phyloP scores from a whole-genome alignment of 768 basidiomycete species.

The Mycena albidolilacea region DNA sequence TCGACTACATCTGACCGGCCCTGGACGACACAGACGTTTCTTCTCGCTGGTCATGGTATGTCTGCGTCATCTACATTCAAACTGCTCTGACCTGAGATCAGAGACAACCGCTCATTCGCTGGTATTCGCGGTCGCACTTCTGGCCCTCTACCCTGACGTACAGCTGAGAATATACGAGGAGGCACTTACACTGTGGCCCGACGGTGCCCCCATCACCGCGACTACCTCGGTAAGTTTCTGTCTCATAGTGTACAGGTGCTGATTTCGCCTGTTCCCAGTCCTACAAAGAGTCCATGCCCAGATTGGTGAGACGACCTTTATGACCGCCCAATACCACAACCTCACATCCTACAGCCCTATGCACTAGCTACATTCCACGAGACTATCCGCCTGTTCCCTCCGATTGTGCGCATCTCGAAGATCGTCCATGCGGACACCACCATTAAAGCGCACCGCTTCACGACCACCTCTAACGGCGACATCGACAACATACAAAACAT shows the following conservation, averaged over 20 bases:
- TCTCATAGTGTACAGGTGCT: background rate
- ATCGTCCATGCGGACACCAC: constrained; percentile 51
- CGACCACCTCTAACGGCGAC: constrained; percentile 43
- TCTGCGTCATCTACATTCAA: background rate
- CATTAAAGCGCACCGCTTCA: constrained; percentile 53
- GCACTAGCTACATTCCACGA: constrained; percentile 55
- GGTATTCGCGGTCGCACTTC: constrained; percentile 56
- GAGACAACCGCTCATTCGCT: constrained; percentile 65
- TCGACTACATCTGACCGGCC: background rate
- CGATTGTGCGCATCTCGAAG: constrained; percentile 54
- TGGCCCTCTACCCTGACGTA: constrained; percentile 66
- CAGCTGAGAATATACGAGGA: constrained; percentile 65
- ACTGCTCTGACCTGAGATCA: constrained; percentile 32
- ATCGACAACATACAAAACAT: constrained; percentile 41
- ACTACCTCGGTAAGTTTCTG: constrained; percentile 44
- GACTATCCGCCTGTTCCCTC: constrained; percentile 60
- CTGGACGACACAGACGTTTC: constrained; percentile 52
- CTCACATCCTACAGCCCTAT: constrained; percentile 15
- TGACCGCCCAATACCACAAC: background rate
- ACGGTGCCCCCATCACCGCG: constrained; percentile 45
- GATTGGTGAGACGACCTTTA: constrained; percentile 47
- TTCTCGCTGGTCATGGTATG: constrained; percentile 65
- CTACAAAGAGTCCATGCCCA: constrained; percentile 56
- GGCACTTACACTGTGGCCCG: constrained; percentile 55
- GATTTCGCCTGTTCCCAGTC: constrained; percentile 43